A percentile compares a stretch with the other conserved stretches of the same genome.
phyloP scores from a whole-genome alignment of 495 filamentous ascomycete genomes.

The Penicillium maclennaniae region DNA sequence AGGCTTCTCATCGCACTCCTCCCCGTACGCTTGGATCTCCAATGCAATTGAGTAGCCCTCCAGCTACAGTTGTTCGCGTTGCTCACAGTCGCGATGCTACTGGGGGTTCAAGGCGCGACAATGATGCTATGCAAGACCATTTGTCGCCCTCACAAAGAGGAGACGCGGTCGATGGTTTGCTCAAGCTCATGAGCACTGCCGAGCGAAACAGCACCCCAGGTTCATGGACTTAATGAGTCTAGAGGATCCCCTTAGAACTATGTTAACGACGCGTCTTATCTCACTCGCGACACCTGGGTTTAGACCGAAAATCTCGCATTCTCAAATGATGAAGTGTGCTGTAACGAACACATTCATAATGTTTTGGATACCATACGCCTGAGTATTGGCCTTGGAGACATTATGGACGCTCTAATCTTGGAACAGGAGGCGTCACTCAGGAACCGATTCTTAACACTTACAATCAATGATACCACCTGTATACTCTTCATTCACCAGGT shows the following conservation, averaged over 20 bases:
- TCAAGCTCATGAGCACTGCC: slow-evolving; percentile 41
- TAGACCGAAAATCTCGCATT: background rate
- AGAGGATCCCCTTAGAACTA: background rate
- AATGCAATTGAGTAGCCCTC: slow-evolving; percentile 40
- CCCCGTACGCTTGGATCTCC: slow-evolving; percentile 24
- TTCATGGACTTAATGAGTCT: slow-evolving; percentile 16
- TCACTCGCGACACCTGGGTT: background rate
- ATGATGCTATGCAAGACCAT: slow-evolving; percentile 2
- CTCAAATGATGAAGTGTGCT: slow-evolving; percentile 3
- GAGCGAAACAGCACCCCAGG: slow-evolving; percentile 19
- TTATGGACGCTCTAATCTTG: slow-evolving; percentile 7
- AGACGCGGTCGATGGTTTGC: slow-evolving; percentile 40
- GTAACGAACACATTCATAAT: slow-evolving; percentile 4
- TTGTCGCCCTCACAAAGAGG: slow-evolving; percentile 34
- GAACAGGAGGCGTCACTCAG: slow-evolving; percentile 13
- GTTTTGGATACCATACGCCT: background rate
- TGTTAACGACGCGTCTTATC: background rate
- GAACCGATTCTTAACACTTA: slow-evolving; percentile 11
- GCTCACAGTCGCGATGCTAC: slow-evolving; percentile 7
- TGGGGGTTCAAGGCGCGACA: slow-evolving; percentile 11
- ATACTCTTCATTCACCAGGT: background rate
- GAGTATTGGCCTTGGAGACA: background rate
- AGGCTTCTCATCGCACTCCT: slow-evolving; percentile 25
- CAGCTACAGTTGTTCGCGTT: slow-evolving; percentile 25
- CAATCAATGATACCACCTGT: slow-evolving; percentile 30